A percentile compares a stretch with the other conserved stretches of the same genome.
phyloP scores from a whole-genome alignment of 78 protist genomes.

The Mantamonas sphyraenae region DNA sequence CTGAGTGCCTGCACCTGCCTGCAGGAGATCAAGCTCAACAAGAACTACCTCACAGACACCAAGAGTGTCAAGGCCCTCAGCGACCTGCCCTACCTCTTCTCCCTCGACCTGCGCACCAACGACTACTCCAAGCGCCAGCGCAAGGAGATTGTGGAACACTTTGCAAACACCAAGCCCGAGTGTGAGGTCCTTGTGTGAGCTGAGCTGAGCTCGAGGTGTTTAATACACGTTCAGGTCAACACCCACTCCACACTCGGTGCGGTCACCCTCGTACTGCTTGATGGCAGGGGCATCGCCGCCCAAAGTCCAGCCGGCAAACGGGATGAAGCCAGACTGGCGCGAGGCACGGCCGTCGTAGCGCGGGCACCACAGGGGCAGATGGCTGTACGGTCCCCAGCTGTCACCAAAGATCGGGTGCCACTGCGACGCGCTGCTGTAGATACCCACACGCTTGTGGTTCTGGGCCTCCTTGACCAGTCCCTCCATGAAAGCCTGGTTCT shows the following conservation, averaged over 20 bases:
- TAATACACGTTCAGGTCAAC: too few relatives aligned
- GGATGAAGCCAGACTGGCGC: too few relatives aligned
- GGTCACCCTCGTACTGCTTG: too few relatives aligned
- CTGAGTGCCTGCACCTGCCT: not conserved
- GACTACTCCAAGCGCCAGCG: not conserved
- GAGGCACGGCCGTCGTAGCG: too few relatives aligned
- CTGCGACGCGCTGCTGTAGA: not conserved
- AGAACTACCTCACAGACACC: not conserved
- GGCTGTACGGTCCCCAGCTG: too few relatives aligned
- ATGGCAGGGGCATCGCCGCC: too few relatives aligned
- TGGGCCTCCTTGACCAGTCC: too few relatives aligned
- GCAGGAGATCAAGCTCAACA: conserved; percentile 3
- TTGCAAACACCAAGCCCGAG: not conserved
- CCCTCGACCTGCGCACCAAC: not conserved
- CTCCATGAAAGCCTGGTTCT: not conserved
- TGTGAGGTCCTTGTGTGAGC: not conserved
- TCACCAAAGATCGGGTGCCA: not conserved
- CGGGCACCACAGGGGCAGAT: too few relatives aligned
- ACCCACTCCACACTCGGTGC: too few relatives aligned
- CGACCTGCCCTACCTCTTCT: not conserved
- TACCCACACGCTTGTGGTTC: too few relatives aligned
- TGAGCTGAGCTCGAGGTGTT: not conserved
- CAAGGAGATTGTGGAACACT: not conserved
- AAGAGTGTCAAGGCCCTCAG: not conserved
- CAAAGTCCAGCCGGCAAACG: too few relatives aligned